Conservation (phyloP, 805 yeast species). For the Lipomyces orientalis region DNA sequence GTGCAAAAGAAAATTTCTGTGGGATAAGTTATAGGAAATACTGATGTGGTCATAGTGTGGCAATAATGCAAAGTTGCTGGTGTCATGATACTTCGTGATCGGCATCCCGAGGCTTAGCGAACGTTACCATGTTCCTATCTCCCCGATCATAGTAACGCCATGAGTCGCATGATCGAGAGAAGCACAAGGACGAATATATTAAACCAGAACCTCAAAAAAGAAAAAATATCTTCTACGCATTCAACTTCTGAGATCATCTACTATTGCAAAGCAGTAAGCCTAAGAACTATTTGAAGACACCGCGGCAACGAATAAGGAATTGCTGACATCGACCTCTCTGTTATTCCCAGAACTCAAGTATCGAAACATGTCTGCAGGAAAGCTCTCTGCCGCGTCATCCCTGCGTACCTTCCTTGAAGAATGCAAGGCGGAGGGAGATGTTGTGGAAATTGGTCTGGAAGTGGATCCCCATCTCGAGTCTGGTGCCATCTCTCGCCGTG, state of each 20-base stretch:
- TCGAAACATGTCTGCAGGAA: not conserved
- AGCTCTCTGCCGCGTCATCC: not conserved
- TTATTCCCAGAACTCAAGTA: not conserved
- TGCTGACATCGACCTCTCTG: not conserved
- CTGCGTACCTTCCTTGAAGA: slow-evolving; percentile 2
- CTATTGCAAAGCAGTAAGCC: slow-evolving; percentile 1
- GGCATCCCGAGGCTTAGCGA: not conserved
- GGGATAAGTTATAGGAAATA: not conserved
- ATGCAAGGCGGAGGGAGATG: not conserved
- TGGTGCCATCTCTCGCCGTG: not conserved
- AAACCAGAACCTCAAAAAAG: not conserved
- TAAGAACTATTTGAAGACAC: not conserved
- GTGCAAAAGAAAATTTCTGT: not conserved
- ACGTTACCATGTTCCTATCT: not conserved
- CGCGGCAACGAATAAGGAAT: not conserved
- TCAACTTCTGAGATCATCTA: not conserved
- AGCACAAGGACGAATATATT: not conserved
- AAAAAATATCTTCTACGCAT: not conserved
- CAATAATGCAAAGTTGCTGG: not conserved
- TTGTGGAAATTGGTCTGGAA: not conserved
- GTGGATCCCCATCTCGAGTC: slow-evolving; percentile 2
- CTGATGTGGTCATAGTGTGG: not conserved
- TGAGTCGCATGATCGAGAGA: not conserved
- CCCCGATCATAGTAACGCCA: not conserved
- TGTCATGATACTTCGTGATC: not conserved